These are phyloP conservation scores for Fusarium sp. DNA, from an alignment of 2,329 filamentous ascomycete genomes.

Conservation along the genomic window DNA sequence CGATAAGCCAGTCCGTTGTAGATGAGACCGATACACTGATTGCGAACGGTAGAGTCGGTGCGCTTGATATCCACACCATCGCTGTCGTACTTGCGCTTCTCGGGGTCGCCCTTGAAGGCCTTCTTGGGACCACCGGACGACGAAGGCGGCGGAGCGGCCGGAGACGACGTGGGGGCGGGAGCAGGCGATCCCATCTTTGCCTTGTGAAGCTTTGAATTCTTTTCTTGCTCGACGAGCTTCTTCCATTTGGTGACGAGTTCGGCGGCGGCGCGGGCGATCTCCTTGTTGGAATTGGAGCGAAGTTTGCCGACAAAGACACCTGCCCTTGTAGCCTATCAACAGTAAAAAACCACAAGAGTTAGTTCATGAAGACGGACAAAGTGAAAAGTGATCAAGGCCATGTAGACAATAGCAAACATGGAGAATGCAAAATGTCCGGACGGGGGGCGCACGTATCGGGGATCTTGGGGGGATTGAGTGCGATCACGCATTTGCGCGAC, in stretches of 20 bases:
- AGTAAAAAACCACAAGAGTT: constrained; percentile 18
- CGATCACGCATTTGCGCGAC: constrained; percentile 37
- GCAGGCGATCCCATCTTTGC: constrained; percentile 53
- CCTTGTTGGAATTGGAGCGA: constrained; percentile 77
- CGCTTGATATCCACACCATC: constrained; percentile 81
- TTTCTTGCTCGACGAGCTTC: constrained; percentile 74
- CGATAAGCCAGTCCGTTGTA: constrained; percentile 85
- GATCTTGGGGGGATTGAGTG: neutral
- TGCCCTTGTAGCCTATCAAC: constrained; percentile 76
- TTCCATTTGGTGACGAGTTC: constrained; percentile 91
- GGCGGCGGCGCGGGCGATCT: constrained; percentile 77
- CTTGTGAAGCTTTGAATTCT: constrained; percentile 57
- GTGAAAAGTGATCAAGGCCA: neutral
- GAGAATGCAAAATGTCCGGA: constrained; percentile 5
- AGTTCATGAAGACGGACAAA: constrained; percentile 10
- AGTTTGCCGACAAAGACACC: constrained; percentile 88
- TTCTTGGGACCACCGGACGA: constrained; percentile 51
- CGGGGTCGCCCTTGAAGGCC: constrained; percentile 69
- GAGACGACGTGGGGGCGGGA: constrained; percentile 62
- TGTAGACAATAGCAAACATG: neutral
- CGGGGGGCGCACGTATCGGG: neutral
- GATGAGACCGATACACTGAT: constrained; percentile 87
- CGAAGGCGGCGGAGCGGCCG: constrained; percentile 56
- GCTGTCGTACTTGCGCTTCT: constrained; percentile 82
- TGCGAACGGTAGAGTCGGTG: constrained; percentile 75